Evolutionary conservation across 176 grass and related monocot genomes (phyloP).

Genomic region (Typha latifolia): DNA sequence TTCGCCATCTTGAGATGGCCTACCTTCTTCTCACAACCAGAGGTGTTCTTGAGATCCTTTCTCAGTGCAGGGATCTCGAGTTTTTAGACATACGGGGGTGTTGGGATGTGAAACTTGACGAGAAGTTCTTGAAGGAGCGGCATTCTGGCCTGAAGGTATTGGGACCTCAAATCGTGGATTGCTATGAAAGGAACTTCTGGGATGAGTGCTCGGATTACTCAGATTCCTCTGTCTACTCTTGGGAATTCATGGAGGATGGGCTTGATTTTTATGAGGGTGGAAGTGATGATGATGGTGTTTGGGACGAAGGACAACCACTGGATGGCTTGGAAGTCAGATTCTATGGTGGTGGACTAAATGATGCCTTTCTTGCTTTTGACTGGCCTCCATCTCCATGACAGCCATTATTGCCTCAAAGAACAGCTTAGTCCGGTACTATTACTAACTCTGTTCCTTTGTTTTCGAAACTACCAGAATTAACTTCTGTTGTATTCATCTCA

Average conservation of each 20-base stretch:
- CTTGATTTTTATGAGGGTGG: constrained; percentile 34
- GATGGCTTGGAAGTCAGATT: constrained; percentile 79
- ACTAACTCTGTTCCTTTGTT: constrained; percentile 3
- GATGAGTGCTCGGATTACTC: constrained; percentile 91
- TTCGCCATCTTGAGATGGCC: constrained; percentile 68
- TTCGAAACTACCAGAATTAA: constrained; percentile 6
- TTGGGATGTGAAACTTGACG: constrained; percentile 75
- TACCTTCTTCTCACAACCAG: constrained; percentile 67
- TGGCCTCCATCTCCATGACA: constrained; percentile 87
- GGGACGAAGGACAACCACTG: constrained; percentile 62
- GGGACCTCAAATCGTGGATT: constrained; percentile 66
- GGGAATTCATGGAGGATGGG: constrained; percentile 65
- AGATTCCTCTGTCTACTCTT: constrained; percentile 66
- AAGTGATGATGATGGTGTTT: constrained; percentile 68
- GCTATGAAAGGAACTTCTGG: constrained; percentile 69
- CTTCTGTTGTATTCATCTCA: constrained; percentile 19
- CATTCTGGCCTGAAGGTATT: constrained; percentile 46
- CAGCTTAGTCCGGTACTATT: background rate
- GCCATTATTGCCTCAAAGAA: constrained; percentile 3
- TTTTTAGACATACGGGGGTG: constrained; percentile 81
- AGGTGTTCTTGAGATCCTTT: constrained; percentile 59
- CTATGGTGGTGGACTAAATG: constrained; percentile 61
- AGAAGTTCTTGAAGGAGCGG: constrained; percentile 47
- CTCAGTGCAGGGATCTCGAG: constrained; percentile 58
- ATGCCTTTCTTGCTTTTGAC: constrained; percentile 54